A percentile compares a stretch with the other conserved stretches of the same genome.
Conservation (phyloP, 139 green algal genomes). For the Penium margaritaceum region DNA sequence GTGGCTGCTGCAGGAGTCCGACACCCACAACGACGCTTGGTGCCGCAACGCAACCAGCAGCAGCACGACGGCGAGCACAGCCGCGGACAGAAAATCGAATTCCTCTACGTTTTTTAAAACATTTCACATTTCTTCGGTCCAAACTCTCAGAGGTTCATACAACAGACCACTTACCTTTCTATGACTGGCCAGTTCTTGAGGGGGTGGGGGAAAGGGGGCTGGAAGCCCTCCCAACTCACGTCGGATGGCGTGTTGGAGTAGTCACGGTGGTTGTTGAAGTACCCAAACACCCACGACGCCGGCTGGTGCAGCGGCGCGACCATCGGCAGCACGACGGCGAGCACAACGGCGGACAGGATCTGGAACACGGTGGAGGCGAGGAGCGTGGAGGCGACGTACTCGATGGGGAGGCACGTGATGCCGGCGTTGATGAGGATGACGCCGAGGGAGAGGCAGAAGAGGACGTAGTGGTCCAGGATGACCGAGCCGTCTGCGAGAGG, state of each 20-base stretch:
- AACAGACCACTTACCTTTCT: no score
- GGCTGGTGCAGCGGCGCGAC: neutral
- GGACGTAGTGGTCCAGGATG: conserved; percentile 6
- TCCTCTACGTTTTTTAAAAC: no score
- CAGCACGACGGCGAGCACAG: no score
- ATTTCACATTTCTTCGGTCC: no score
- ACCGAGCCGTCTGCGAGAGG: no score
- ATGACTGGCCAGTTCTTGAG: no score
- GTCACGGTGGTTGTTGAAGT: conserved; percentile 1
- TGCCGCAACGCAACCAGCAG: no score
- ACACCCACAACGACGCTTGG: no score
- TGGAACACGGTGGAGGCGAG: neutral
- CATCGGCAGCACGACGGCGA: conserved; percentile 14
- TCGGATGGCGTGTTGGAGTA: neutral
- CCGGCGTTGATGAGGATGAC: neutral
- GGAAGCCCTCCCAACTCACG: neutral
- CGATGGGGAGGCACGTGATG: conserved; percentile 4
- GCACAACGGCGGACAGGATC: neutral
- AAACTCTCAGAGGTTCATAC: no score
- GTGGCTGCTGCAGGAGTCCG: no score
- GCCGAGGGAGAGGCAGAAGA: neutral
- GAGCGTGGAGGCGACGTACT: neutral
- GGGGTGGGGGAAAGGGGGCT: no score
- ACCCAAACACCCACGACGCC: neutral
- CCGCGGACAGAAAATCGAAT: no score